Percentiles rank a stretch among this genome's conserved stretches.
phyloP scores from a whole-genome alignment of 2,329 filamentous ascomycete species.

The Arthroderma sp. region DNA sequence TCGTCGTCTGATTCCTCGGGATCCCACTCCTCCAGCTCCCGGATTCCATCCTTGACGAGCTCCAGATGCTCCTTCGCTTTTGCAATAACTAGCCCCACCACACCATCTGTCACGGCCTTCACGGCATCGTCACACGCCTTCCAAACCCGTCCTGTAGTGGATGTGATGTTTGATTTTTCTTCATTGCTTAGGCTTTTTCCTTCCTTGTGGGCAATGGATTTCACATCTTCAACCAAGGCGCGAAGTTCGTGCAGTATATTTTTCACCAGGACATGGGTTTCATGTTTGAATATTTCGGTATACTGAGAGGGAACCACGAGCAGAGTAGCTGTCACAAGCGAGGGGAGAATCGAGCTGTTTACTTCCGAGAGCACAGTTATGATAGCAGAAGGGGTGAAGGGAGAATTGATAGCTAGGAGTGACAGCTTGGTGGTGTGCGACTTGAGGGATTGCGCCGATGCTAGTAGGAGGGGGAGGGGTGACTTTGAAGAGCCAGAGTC shows the following conservation, averaged over 20 bases:
- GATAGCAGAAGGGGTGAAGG: constrained; percentile 70
- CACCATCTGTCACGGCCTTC: constrained; percentile 50
- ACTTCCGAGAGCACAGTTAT: constrained; percentile 57
- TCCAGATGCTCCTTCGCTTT: constrained; percentile 64
- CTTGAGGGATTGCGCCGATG: constrained; percentile 59
- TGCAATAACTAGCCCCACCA: constrained; percentile 55
- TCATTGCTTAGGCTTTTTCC: constrained; percentile 20
- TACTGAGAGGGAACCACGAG: constrained; percentile 49
- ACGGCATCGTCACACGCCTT: constrained; percentile 63
- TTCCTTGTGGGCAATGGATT: constrained; percentile 32
- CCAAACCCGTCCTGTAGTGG: constrained; percentile 68
- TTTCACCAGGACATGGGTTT: constrained; percentile 48
- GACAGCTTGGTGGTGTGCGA: constrained; percentile 81
- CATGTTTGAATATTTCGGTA: constrained; percentile 49
- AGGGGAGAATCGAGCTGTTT: constrained; percentile 59
- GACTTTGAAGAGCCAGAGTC: constrained; percentile 11
- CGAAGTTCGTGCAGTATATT: constrained; percentile 51
- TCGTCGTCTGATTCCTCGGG: constrained; percentile 56
- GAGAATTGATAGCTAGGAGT: constrained; percentile 71
- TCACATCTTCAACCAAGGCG: constrained; percentile 47
- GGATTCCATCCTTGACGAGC: constrained; percentile 65
- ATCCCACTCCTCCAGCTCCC: constrained; percentile 79
- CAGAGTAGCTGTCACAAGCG: constrained; percentile 57
- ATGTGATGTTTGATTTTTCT: constrained; percentile 43
- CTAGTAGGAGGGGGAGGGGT: constrained; percentile 54